phyloP scores from a whole-genome alignment of 2,329 filamentous ascomycete genomes.

The Calonectria hongkongensis region DNA sequence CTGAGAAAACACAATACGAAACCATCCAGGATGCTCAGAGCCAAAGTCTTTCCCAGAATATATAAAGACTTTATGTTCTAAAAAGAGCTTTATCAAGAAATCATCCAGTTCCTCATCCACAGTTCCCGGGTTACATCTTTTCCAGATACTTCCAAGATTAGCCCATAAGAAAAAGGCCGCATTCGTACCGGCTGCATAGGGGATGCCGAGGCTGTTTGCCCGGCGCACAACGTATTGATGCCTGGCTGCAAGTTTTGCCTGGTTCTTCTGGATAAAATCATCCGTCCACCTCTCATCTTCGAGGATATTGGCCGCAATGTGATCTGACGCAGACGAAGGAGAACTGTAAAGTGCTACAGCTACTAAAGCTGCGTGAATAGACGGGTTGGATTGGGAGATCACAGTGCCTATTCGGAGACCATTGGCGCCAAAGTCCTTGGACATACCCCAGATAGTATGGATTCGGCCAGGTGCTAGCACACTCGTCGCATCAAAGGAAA shows the following conservation, averaged over 20 bases:
- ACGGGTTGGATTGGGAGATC: not conserved
- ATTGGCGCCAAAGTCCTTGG: not conserved
- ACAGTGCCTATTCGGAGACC: not conserved
- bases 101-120: not conserved
- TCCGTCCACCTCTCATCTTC: not conserved
- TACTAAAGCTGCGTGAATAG: not conserved
- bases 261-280: not conserved
- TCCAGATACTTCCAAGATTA: not conserved
- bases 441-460: not conserved
- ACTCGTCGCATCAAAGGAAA: not conserved
- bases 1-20: not conserved
- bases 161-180: not conserved
- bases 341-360: not conserved
- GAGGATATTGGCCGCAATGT: not conserved
- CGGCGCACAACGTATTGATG: not conserved
- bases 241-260: not conserved
- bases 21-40: not conserved
- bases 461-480: not conserved
- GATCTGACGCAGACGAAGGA: not conserved
- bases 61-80: not conserved
- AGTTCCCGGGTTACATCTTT: not conserved
- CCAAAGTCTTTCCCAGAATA: not conserved
- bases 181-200: not conserved
- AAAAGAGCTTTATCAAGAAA: not conserved
- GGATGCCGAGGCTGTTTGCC: not conserved